Base-by-base conservation (phyloP, 768 basidiomycete species). In the Pleurotus eryngii region DNA sequence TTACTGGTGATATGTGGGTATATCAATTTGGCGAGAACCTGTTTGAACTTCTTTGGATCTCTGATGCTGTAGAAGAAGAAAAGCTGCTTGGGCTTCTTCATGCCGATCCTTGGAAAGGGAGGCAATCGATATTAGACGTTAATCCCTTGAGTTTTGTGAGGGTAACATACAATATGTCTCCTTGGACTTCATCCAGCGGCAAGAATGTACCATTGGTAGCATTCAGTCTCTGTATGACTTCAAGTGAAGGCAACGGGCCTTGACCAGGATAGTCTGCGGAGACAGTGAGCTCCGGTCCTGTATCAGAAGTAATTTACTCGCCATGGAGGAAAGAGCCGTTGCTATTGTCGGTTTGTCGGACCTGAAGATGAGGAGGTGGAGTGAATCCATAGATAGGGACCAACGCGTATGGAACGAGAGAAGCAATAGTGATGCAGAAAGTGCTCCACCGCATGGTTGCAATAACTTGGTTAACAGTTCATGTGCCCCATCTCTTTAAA, bases 51-150 rank as follows among this genome's bases (percentile, higher is more conserved):
- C 9, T 45, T 46, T 3, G 63, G 49, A 30, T 67, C 59, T 4
- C 18, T 26, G 57, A 67, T 67, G 30, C 22, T 18, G 57, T 64
- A 65, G 57, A 67, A 67, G 39, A 59, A 59, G 57, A 67, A 67
- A 20, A 65, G 57, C 48, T 67, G 64, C 22, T 39, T 58, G 14
- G 62, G 61, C 57, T 67, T 67, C 46, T 51, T 60, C 64, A 67
- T 64, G 3, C 64, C 66, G 40, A 65, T 60, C 18, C 64, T 63
- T 42, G 7, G 27, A 38, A 4, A 18, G 22, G 12, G 57, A 20
- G n/a, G 27, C 45, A 14, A 54, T 15, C 17, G 15, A 39, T 35
- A 11, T 35, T 9, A 11, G 24, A 26, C 24, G 5, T 26, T 26
- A 26, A 26, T 26, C 24, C 24, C 24, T 35, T 9, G 30, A 9